Evolutionary conservation across 495 filamentous ascomycete genomes (phyloP).

Genomic region (Talaromyces trachyspermus): DNA sequence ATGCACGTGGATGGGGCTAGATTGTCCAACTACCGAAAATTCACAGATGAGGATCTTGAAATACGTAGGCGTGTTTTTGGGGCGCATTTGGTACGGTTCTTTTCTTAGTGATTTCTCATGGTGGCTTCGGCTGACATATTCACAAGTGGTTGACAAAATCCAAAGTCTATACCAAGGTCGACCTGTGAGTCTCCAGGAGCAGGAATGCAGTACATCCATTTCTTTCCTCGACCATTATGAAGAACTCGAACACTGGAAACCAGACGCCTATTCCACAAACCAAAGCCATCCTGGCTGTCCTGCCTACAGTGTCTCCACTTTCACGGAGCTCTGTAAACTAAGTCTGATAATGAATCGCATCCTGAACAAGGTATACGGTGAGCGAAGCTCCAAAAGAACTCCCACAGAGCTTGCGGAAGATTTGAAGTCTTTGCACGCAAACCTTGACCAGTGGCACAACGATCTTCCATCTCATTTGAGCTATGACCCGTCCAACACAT

Average conservation of each 20-base stretch:
- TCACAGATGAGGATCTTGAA: constrained; percentile 34
- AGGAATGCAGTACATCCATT: constrained; percentile 22
- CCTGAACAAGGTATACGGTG: constrained; percentile 23
- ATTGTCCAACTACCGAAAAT: constrained; percentile 11
- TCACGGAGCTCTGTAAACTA: constrained; percentile 25
- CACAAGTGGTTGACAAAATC: constrained; percentile 22
- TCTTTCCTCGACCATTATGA: constrained; percentile 27
- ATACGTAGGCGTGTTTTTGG: constrained; percentile 36
- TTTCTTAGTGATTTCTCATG: not conserved
- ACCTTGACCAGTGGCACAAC: constrained; percentile 18
- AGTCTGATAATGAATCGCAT: constrained; percentile 25
- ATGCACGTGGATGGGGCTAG: constrained; percentile 27
- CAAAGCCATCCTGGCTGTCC: constrained; percentile 11
- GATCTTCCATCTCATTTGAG: constrained; percentile 19
- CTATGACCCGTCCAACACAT: constrained; percentile 14
- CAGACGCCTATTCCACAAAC: constrained; percentile 15
- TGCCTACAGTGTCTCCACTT: constrained; percentile 21
- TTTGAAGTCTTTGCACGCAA: constrained; percentile 9
- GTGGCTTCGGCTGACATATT: constrained; percentile 11
- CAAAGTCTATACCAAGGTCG: constrained; percentile 29
- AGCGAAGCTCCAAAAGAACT: constrained; percentile 13
- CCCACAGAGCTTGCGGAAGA: constrained; percentile 12
- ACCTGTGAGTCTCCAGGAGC: constrained; percentile 21
- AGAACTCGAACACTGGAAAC: constrained; percentile 25
- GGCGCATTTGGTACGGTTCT: constrained; percentile 27